Evolutionary conservation across 805 yeast genomes (phyloP).

Genomic region (Wickerhamomyces tratensis): DNA sequence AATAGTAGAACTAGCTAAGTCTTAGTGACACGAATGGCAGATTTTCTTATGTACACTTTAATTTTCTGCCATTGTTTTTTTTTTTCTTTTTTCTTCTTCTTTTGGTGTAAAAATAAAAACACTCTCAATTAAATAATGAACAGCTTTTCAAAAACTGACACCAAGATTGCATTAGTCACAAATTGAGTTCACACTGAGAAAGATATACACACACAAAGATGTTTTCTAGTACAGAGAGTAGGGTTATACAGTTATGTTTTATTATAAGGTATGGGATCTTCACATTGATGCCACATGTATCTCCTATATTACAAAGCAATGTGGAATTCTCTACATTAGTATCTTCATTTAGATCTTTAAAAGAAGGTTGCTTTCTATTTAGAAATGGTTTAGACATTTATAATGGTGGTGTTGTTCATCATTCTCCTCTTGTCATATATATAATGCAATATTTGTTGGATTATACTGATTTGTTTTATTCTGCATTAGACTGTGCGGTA

Average conservation of each 20-base stretch:
- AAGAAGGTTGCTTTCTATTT: conserved; percentile 60
- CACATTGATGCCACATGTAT: conserved; percentile 16
- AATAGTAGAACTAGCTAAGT: too few relatives aligned
- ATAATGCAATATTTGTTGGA: conserved; percentile 25
- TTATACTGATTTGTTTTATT: conserved; percentile 33
- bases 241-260: background rate
- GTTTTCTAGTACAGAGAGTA: background rate
- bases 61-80: too few relatives aligned
- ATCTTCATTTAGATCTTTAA: conserved; percentile 52
- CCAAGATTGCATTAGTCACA: too few relatives aligned
- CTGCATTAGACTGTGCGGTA: conserved; percentile 48
- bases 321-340: conserved; percentile 68
- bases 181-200: too few relatives aligned
- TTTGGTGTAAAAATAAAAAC: too few relatives aligned
- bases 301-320: conserved; percentile 32
- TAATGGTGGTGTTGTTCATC: conserved; percentile 81
- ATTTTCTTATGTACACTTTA: too few relatives aligned
- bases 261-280: background rate
- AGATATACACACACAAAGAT: background rate
- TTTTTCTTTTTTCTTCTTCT: too few relatives aligned
- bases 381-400: conserved; percentile 54
- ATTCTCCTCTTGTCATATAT: conserved; percentile 64
- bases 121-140: too few relatives aligned
- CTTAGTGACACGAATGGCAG: too few relatives aligned
- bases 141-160: too few relatives aligned